Evolutionary conservation across 2,329 filamentous ascomycete genomes (phyloP).

Genomic region (Colletotrichum phormii): DNA sequence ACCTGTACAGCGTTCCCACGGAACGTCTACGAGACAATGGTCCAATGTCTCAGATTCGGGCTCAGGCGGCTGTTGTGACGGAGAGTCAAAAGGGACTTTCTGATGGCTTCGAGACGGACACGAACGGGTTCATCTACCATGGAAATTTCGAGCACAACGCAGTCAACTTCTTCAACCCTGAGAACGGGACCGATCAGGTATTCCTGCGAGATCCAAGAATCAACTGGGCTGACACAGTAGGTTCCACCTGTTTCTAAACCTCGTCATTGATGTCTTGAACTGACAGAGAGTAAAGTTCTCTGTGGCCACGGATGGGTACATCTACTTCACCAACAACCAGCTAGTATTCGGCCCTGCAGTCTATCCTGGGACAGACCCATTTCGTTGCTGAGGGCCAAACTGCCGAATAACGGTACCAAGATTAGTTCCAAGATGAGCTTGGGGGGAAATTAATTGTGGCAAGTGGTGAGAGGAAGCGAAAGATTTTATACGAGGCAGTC

Average conservation of each 20-base stretch:
- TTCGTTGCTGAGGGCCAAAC: conserved; percentile 3
- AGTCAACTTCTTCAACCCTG: conserved; percentile 11
- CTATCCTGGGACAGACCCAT: not conserved
- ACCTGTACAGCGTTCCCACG: conserved; percentile 13
- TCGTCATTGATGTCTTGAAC: not conserved
- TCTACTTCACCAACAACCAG: conserved; percentile 17
- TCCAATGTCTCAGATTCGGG: not conserved
- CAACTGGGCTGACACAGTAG: conserved; percentile 16
- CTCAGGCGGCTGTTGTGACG: conserved; percentile 1
- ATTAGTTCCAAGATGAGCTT: not conserved
- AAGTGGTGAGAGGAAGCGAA: no score
- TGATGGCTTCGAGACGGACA: conserved; percentile 15
- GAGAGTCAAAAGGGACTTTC: conserved; percentile 8
- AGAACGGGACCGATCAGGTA: conserved; percentile 4
- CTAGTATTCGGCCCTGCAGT: not conserved
- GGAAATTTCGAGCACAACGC: conserved; percentile 9
- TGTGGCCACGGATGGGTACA: conserved; percentile 7
- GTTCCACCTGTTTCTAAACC: not conserved
- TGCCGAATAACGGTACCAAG: not conserved
- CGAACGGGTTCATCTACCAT: conserved; percentile 16
- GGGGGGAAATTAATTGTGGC: no score
- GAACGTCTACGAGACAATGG: conserved; percentile 1
- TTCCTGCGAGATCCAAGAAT: conserved; percentile 8
- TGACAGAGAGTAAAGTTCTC: not conserved
- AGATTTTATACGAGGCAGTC: no score